Base-by-base conservation (phyloP, 2,329 filamentous ascomycete species). In the Clonostachys rhizophaga region DNA sequence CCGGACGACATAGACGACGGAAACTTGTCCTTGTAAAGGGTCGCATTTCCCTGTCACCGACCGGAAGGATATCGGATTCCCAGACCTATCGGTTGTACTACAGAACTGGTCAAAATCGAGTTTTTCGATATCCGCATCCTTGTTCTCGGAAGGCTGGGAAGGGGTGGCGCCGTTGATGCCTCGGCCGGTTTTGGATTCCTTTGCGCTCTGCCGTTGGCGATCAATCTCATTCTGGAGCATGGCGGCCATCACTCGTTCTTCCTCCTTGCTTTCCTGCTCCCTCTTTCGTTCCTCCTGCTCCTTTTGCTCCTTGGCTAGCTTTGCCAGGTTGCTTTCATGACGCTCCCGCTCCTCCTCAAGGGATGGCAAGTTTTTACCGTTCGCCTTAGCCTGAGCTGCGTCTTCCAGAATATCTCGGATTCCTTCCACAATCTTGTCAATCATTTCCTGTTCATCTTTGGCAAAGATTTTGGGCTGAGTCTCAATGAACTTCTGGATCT, bases 341-440 rank as follows among this genome's bases (percentile, higher is more conserved):
- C 83, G 83, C 30, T 87, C 90, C 37, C 91, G 82, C 65, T 97
- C 91, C 57, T 95, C 90, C 58, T 95, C 90, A 7, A 97, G 74
- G 34, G 90, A 96, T 2, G 90, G 91, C 14, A 96, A 71, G 51
- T 90, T 80, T 47, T 84, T 80, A 34, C 89, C 87, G 47, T 85
- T 81, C 43, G 87, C 85, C 55, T 87, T 87, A 30, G 84, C 83
- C 54, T 84, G 76, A 2, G 90, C 88, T n/a, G 89, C 89, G 63
- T 95, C 89, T 65, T 96, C 90, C 5, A 97, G 75, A 10, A 92
- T 84, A 42, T 85, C 83, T 9, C 89, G 84, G 43, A 88, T 81
- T 4, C 79, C 81, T 52, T 81, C 79, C 10, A 91, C 71, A 34
- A 95, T 75, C 47, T 81, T 76, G 58, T 85, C 76, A 37, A 84